Conservation (phyloP, 1,139 yeast genomes). For the Suhomyces guaymorum region DNA sequence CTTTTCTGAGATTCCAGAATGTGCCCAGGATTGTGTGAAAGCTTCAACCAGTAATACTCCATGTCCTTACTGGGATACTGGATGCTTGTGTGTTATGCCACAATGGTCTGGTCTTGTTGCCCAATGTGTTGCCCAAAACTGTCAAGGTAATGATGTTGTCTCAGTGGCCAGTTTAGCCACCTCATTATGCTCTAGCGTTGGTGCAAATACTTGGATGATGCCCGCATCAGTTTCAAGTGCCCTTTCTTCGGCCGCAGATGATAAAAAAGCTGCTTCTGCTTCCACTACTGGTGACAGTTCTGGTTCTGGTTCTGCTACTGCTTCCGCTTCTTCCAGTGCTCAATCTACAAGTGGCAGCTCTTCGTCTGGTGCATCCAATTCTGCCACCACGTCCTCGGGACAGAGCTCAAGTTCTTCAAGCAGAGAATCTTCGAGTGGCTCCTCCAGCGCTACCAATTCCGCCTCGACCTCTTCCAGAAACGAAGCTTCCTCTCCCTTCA, state of each 20-base stretch:
- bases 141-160: conserved; percentile 42
- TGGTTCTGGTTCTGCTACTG: not conserved
- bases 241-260: conserved; percentile 33
- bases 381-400: too few species aligned
- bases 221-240: conserved; percentile 41
- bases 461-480: too few species aligned
- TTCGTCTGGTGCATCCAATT: too few species aligned
- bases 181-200: conserved; percentile 44
- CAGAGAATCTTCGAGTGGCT: too few species aligned
- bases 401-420: too few species aligned
- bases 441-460: too few species aligned
- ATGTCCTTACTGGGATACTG: conserved; percentile 58
- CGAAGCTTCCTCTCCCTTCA: too few species aligned
- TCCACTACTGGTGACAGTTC: conserved; percentile 7
- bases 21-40: conserved; percentile 48
- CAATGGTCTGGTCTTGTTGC: conserved; percentile 49
- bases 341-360: too few species aligned
- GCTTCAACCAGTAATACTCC: conserved; percentile 38
- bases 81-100: conserved; percentile 54
- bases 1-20: conserved; percentile 32
- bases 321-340: conserved; percentile 1
- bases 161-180: conserved; percentile 42
- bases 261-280: conserved; percentile 15
- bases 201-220: conserved; percentile 49
- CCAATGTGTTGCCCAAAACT: conserved; percentile 43